A percentile compares a stretch with the other conserved stretches of the same genome.
Evolutionary conservation across 495 filamentous ascomycete species (phyloP).

Genomic region (Talaromyces proteolyticus): DNA sequence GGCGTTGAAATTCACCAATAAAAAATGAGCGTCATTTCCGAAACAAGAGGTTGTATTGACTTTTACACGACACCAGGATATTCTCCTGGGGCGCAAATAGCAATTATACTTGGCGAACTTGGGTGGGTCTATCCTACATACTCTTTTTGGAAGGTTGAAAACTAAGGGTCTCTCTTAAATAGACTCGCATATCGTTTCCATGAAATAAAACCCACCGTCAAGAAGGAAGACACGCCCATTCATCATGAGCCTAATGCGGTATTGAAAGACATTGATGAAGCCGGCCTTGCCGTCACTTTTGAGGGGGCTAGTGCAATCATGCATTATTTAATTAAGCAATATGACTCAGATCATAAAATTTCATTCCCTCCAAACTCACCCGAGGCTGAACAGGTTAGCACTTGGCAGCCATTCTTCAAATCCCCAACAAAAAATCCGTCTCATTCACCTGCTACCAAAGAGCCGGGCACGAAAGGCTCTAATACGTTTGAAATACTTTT

Average conservation of each 20-base stretch:
- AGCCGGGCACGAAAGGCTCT: not conserved
- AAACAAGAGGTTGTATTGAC: not conserved
- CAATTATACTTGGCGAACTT: not conserved
- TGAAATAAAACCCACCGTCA: not conserved
- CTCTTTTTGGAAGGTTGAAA: no score
- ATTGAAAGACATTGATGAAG: not conserved
- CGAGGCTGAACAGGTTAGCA: not conserved
- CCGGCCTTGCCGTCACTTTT: not conserved
- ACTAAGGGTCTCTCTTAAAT: no score
- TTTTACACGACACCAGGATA: not conserved
- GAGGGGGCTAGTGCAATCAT: not conserved
- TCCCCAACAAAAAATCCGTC: not conserved
- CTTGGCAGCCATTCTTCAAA: not conserved
- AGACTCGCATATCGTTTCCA: not conserved
- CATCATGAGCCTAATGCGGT: not conserved
- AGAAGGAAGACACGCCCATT: not conserved
- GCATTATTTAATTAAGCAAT: not conserved
- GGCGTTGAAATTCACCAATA: no score
- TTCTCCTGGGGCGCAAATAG: not conserved
- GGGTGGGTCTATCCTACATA: not conserved
- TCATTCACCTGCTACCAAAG: not conserved
- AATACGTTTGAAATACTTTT: not conserved
- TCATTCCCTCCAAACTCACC: not conserved
- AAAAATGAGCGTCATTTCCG: not conserved
- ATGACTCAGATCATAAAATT: not conserved